A percentile compares a stretch with the other conserved stretches of the same genome.
Conservation (phyloP, 2,329 filamentous ascomycete species). For the Clonostachys rosea region DNA sequence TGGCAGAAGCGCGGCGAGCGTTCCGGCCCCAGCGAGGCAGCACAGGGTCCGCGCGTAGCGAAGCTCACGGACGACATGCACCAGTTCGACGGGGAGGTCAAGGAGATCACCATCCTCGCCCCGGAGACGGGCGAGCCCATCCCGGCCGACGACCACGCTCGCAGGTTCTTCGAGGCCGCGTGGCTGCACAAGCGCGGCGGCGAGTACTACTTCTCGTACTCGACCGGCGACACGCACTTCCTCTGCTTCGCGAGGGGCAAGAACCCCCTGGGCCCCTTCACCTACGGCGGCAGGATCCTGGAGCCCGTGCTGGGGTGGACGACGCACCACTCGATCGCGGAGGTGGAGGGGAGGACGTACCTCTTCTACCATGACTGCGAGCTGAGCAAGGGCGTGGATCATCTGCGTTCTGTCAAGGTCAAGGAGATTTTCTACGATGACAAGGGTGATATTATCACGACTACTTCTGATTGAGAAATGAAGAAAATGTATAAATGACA, state of each 20-base stretch:
- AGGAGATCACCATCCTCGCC: slow-evolving; percentile 61
- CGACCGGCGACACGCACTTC: slow-evolving; percentile 73
- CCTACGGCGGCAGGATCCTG: slow-evolving; percentile 64
- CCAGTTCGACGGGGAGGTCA: slow-evolving; percentile 47
- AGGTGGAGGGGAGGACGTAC: slow-evolving; percentile 68
- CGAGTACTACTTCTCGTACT: slow-evolving; percentile 73
- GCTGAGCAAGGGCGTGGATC: slow-evolving; percentile 63
- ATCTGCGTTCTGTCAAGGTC: slow-evolving; percentile 70
- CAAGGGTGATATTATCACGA: slow-evolving; percentile 53
- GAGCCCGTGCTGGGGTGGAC: slow-evolving; percentile 79
- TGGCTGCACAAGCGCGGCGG: slow-evolving; percentile 73
- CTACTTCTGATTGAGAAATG: slow-evolving; percentile 14
- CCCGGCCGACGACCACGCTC: slow-evolving; percentile 63
- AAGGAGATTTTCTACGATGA: slow-evolving; percentile 70
- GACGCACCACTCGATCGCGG: slow-evolving; percentile 74
- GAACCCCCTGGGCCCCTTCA: slow-evolving; percentile 67
- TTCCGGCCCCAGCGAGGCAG: slow-evolving; percentile 44
- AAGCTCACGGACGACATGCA: slow-evolving; percentile 62
- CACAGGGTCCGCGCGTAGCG: slow-evolving; percentile 64
- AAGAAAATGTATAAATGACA: background rate
- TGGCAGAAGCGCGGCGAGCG: slow-evolving; percentile 57
- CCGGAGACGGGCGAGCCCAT: slow-evolving; percentile 55
- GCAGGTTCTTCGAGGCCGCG: slow-evolving; percentile 75
- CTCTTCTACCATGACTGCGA: slow-evolving; percentile 74
- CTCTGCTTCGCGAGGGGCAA: slow-evolving; percentile 64